A percentile compares a stretch with the other conserved stretches of the same genome.
phyloP scores from a whole-genome alignment of 208 protist genomes.

The Histomonas meleagridis region DNA sequence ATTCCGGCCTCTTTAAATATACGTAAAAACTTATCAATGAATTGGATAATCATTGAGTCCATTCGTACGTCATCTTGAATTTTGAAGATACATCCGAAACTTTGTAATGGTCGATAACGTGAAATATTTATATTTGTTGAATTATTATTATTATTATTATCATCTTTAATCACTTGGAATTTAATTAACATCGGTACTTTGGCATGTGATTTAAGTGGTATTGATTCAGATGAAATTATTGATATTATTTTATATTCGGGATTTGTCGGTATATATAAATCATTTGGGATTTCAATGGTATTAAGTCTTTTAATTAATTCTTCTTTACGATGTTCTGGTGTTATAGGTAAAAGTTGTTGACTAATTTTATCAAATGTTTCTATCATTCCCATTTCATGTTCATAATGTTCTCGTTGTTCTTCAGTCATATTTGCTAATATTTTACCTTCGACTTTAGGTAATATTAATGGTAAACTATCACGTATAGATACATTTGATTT shows the following conservation, averaged over 20 bases:
- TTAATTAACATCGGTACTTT: conserved; percentile 40
- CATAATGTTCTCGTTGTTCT: no score
- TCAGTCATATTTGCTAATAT: no score
- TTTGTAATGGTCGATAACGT: no score
- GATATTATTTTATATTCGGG: conserved; percentile 1
- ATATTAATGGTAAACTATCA: no score
- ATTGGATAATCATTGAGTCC: conserved; percentile 73
- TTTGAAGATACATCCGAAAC: conserved; percentile 68
- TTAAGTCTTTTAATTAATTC: no score
- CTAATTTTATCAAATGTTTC: no score
- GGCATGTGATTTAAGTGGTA: conserved; percentile 29
- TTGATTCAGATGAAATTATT: neutral
- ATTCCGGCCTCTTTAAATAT: conserved; percentile 65
- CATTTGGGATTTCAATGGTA: neutral
- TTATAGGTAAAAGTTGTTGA: no score
- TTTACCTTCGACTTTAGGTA: no score
- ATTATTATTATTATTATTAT: neutral
- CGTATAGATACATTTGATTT: no score
- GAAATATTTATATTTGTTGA: no score
- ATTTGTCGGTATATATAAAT: neutral
- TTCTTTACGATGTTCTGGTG: no score
- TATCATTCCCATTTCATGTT: no score
- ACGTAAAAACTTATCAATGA: conserved; percentile 67
- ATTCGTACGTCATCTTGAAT: conserved; percentile 79
- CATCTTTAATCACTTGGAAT: conserved; percentile 30